Conservation (phyloP, 2,329 filamentous ascomycete genomes). For the Microcyclospora tardicrescens region DNA sequence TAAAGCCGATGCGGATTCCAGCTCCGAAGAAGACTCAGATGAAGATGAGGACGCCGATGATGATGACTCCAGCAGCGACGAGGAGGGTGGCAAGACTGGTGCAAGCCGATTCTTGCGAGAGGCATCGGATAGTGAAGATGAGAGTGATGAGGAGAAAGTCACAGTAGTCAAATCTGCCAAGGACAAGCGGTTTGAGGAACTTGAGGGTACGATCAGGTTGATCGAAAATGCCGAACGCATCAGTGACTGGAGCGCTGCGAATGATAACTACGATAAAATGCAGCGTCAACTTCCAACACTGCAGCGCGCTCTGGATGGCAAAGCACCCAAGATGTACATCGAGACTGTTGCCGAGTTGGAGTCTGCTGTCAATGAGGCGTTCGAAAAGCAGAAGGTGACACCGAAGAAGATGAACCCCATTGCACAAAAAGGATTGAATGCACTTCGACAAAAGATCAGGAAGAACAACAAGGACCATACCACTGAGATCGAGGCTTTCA, state of each 20-base stretch:
- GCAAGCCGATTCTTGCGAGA: conserved; percentile 73
- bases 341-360: conserved; percentile 88
- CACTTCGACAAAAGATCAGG: conserved; percentile 95
- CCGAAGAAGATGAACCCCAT: conserved; percentile 98
- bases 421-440: conserved; percentile 86
- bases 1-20: conserved; percentile 16
- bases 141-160: conserved; percentile 68
- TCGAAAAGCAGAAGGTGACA: conserved; percentile 89
- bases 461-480: conserved; percentile 97
- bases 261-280: conserved; percentile 48
- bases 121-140: conserved; percentile 48
- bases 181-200: conserved; percentile 89
- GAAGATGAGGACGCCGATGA: conserved; percentile 36
- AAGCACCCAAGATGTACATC: conserved; percentile 81
- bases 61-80: conserved; percentile 36
- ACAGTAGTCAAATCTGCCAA: conserved; percentile 94
- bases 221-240: conserved; percentile 98
- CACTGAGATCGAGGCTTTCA: conserved; percentile 74
- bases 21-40: conserved; percentile 43
- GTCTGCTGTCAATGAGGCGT: conserved; percentile 83
- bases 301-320: conserved; percentile 49
- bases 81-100: conserved; percentile 52
- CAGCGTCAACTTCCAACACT: conserved; percentile 34
- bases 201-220: conserved; percentile 74
- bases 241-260: conserved; percentile 86